Conservation (phyloP, 805 yeast genomes). For the Saturnispora gosingensis region DNA sequence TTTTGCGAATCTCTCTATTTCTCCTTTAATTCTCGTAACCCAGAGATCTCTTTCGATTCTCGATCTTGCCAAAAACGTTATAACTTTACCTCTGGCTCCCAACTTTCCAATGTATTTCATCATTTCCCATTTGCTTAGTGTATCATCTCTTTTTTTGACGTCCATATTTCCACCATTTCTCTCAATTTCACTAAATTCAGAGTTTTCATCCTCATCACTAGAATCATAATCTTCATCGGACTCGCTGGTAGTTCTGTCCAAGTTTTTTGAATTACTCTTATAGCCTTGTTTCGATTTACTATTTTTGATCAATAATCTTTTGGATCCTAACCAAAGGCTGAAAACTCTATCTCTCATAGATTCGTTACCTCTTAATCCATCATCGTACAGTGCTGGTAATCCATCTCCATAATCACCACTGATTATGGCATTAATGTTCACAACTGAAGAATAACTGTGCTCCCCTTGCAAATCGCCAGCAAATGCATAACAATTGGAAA, state of each 20-base stretch:
- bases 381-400: slow-evolving; percentile 64
- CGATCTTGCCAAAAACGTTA: slow-evolving; percentile 75
- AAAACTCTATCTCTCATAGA: slow-evolving; percentile 69
- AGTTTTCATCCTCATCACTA: background rate
- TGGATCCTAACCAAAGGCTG: slow-evolving; percentile 75
- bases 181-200: background rate
- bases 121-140: slow-evolving; percentile 22
- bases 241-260: background rate
- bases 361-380: slow-evolving; percentile 81
- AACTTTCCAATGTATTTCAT: slow-evolving; percentile 40
- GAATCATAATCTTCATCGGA: background rate
- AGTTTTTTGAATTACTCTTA: background rate
- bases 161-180: background rate
- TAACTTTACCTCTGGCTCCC: slow-evolving; percentile 57
- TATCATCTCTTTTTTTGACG: background rate
- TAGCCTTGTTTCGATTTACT: background rate
- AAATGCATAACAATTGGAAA: slow-evolving; percentile 64
- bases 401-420: slow-evolving; percentile 38
- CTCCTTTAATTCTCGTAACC: slow-evolving; percentile 44
- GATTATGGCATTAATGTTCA: background rate
- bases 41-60: slow-evolving; percentile 77
- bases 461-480: slow-evolving; percentile 34
- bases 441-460: slow-evolving; percentile 15
- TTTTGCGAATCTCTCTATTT: slow-evolving; percentile 32
- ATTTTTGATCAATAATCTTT: slow-evolving; percentile 34